These are phyloP conservation scores for Xylaria multiplex DNA, from an alignment of 2,329 filamentous ascomycete genomes.

Conservation along the genomic window DNA sequence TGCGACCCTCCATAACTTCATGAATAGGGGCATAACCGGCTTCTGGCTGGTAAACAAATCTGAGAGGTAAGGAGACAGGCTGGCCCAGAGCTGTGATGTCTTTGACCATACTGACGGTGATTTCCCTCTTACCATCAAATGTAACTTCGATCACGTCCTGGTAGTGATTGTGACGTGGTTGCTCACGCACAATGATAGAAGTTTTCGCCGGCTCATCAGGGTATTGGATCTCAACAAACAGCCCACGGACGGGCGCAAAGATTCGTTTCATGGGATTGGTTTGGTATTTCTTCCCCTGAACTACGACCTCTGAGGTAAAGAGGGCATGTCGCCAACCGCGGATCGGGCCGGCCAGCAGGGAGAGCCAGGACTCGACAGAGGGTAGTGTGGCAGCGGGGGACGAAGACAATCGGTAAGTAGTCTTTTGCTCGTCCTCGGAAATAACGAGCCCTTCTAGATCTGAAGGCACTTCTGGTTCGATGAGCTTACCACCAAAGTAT, in stretches of 20 bases:
- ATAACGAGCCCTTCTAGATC: slow-evolving; percentile 89
- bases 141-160: slow-evolving; percentile 89
- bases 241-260: slow-evolving; percentile 83
- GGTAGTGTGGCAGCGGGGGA: slow-evolving; percentile 80
- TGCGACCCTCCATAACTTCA: slow-evolving; percentile 94
- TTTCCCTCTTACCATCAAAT: slow-evolving; percentile 78
- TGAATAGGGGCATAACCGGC: slow-evolving; percentile 96
- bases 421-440: slow-evolving; percentile 80
- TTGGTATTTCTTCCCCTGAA: slow-evolving; percentile 96
- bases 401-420: slow-evolving; percentile 83
- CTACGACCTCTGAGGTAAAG: slow-evolving; percentile 91
- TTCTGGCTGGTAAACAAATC: slow-evolving; percentile 94
- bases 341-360: slow-evolving; percentile 83
- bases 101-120: slow-evolving; percentile 90
- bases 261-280: slow-evolving; percentile 95
- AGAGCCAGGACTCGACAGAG: slow-evolving; percentile 83
- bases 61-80: slow-evolving; percentile 83
- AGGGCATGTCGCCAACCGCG: slow-evolving; percentile 96
- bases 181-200: slow-evolving; percentile 86
- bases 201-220: slow-evolving; percentile 87
- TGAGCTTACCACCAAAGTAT: slow-evolving; percentile 92
- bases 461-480: slow-evolving; percentile 74
- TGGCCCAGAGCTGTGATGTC: slow-evolving; percentile 86
- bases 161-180: slow-evolving; percentile 85
- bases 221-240: slow-evolving; percentile 87